A percentile compares a stretch with the other conserved stretches of the same genome.
Evolutionary conservation across 2,329 filamentous ascomycete species (phyloP).

Genomic region (Colletotrichum eremochloae): DNA sequence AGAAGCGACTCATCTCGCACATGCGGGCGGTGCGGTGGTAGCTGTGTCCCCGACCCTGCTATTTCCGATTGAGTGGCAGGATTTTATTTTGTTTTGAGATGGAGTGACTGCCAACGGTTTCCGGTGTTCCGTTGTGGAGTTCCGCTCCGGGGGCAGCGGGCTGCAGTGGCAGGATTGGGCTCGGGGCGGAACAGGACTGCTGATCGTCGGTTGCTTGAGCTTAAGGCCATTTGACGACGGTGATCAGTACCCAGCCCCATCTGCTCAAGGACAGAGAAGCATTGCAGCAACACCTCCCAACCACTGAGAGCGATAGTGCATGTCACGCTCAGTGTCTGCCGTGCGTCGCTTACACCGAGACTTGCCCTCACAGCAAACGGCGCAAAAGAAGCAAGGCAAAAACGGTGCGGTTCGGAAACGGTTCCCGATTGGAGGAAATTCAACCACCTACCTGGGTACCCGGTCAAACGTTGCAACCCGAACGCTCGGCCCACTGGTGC

Average conservation of each 20-base stretch:
- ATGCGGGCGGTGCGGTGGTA: not conserved
- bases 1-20: slow-evolving; percentile 1
- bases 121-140: slow-evolving; percentile 27
- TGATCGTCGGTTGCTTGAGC: slow-evolving; percentile 10
- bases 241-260: not conserved
- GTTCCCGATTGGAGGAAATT: slow-evolving; percentile 22
- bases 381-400: not conserved
- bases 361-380: not conserved
- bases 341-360: not conserved
- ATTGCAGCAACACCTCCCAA: not conserved
- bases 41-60: slow-evolving; percentile 2
- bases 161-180: slow-evolving; percentile 24
- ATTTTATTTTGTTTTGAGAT: not conserved
- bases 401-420: slow-evolving; percentile 1
- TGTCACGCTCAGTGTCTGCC: not conserved
- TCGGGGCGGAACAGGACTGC: slow-evolving; percentile 21
- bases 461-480: slow-evolving; percentile 25
- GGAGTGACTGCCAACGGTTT: not conserved
- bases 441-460: not conserved
- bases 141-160: slow-evolving; percentile 23
- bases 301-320: not conserved
- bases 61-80: slow-evolving; percentile 2
- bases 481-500: slow-evolving; percentile 20
- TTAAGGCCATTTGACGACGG: slow-evolving; percentile 13
- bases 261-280: not conserved